Percentiles rank a stretch among this genome's conserved stretches.
phyloP scores from a whole-genome alignment of 441 rosid genomes.

The Gossypium gossypioides region DNA sequence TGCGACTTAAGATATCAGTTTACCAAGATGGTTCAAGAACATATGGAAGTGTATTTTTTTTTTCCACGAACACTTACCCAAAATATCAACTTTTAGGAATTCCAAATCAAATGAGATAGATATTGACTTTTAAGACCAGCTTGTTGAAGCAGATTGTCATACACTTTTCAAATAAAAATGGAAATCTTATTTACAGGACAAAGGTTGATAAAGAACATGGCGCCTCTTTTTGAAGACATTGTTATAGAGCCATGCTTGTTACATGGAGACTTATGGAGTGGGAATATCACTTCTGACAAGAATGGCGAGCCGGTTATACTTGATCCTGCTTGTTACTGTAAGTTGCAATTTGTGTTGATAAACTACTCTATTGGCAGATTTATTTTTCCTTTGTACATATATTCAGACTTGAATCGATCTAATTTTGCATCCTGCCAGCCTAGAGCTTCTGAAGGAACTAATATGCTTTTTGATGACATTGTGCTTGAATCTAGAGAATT shows the following conservation, averaged over 20 bases:
- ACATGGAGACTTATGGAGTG: constrained; percentile 97
- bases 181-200: constrained; percentile 38
- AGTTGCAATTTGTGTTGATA: constrained; percentile 7
- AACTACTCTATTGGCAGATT: neutral
- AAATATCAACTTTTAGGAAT: neutral
- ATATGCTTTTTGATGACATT: neutral
- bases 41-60: neutral
- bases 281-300: constrained; percentile 67
- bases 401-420: neutral
- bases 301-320: constrained; percentile 76
- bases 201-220: constrained; percentile 61
- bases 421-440: neutral
- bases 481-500: neutral
- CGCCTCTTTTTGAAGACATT: constrained; percentile 53
- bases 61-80: neutral
- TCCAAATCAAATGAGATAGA: neutral
- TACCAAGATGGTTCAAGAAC: neutral
- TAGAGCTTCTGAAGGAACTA: neutral
- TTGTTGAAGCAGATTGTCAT: neutral
- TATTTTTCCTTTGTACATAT: neutral
- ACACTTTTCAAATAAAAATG: neutral
- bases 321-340: constrained; percentile 96
- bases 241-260: constrained; percentile 70
- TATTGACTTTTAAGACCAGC: neutral
- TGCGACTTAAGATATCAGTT: neutral